Base-by-base conservation (phyloP, 257 asterid genomes). In the Jacaranda copaia region DNA sequence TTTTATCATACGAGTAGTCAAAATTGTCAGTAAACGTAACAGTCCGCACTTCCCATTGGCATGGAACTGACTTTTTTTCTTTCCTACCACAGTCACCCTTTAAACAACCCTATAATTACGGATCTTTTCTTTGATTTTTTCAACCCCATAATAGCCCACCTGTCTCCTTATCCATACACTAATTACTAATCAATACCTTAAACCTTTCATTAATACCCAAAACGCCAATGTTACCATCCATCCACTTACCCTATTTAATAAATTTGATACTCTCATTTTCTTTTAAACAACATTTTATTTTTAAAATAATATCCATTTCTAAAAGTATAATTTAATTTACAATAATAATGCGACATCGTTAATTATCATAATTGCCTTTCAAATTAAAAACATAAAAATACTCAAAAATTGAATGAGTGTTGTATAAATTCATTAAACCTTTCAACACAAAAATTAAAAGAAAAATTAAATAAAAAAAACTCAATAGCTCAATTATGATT, bases 101-200 rank as follows among this genome's bases (percentile, higher is more conserved):
- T 18, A 66, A 20, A 53, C 14, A 40, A 74, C 16, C 74, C 51
- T 25, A 10, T 56, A 58, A 42, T 66, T 6, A 68, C 32, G 58
- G 51, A 58, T 56, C 52, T 77, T 39, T 35, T 9, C 43, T 58
- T 60, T 51, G 68, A 48, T 48, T 70, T 51, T 15, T 38, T 70
- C 56, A 51, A 49, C 20, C 42, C 70, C 51, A 69, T 51, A 71
- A 40, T 15, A 73, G 3, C 16, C 49, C 25, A 52, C 18, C 13
- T 52, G 5, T 15, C 14, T 60, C 73, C 77, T 78, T 71, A 78
- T 71, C 81, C 81, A 61, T 52, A 38, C 73, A 48, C 74, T 76
- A 66, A 75, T 75, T 75, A 59, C 57, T 68, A 52, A 46, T 15
- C n/a, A 60, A 76, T 1, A 58, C 64, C 18, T 8, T 45, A 45